Evolutionary conservation across 331 rosid species (phyloP).

Genomic region (Stylosanthes scabra): DNA sequence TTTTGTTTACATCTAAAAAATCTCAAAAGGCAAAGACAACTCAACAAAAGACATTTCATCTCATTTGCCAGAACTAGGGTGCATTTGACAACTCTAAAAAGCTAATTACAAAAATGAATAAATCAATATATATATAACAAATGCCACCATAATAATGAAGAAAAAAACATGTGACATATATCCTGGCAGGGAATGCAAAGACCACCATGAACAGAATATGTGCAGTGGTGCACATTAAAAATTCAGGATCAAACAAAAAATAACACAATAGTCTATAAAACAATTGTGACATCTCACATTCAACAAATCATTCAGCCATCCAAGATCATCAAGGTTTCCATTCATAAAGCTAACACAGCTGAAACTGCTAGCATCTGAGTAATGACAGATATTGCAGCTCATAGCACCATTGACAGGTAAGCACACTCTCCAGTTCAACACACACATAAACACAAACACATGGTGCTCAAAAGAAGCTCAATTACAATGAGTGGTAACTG

Average conservation of each 20-base stretch:
- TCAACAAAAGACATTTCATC: constrained; percentile 7
- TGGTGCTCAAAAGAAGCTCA: background rate
- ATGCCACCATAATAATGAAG: background rate
- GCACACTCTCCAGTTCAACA: background rate
- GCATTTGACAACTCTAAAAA: no score
- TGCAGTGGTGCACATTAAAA: background rate
- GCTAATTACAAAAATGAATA: background rate
- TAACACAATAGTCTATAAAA: background rate
- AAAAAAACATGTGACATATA: background rate
- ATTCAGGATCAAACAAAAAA: background rate
- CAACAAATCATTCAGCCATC: constrained; percentile 5
- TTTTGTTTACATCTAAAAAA: background rate
- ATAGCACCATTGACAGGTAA: background rate
- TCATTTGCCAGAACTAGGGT: background rate
- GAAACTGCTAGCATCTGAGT: background rate
- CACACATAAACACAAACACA: background rate
- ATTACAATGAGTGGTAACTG: background rate
- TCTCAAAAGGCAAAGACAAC: no score
- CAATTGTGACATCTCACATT: background rate
- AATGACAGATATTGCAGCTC: background rate
- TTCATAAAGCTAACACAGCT: background rate
- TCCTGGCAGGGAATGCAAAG: background rate
- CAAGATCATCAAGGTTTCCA: constrained; percentile 11
- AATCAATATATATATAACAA: background rate
- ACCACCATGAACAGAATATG: background rate